phyloP scores from a whole-genome alignment of 2,329 filamentous ascomycete species.

The Fonsecaea nubica region DNA sequence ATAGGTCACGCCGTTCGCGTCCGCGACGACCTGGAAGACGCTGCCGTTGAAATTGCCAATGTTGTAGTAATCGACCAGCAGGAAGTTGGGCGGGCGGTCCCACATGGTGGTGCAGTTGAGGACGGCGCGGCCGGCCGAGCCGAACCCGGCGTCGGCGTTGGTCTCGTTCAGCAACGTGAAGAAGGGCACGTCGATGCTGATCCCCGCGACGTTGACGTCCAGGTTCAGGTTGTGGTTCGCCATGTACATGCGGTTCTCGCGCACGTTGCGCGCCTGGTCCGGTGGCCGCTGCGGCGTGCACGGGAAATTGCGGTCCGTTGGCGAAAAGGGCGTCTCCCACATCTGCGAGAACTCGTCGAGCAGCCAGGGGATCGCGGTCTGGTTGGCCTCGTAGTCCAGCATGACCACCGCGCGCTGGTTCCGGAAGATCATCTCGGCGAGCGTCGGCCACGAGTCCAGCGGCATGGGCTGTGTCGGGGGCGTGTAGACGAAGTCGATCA shows the following conservation, averaged over 20 bases:
- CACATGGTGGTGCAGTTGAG: conserved; percentile 70
- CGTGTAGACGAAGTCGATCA: conserved; percentile 74
- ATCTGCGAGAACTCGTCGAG: conserved; percentile 86
- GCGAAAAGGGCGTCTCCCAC: conserved; percentile 91
- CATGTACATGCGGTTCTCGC: conserved; percentile 73
- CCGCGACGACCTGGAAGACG: conserved; percentile 76
- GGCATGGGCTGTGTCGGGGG: conserved; percentile 74
- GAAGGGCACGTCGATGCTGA: conserved; percentile 73
- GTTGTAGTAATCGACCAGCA: conserved; percentile 88
- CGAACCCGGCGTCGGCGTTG: conserved; percentile 69
- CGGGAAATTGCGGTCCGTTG: conserved; percentile 71
- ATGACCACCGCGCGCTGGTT: conserved; percentile 78
- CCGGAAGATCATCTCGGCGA: conserved; percentile 74
- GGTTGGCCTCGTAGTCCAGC: conserved; percentile 84
- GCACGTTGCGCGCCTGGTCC: conserved; percentile 52
- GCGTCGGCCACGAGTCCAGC: conserved; percentile 80
- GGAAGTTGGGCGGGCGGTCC: conserved; percentile 74
- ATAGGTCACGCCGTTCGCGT: conserved; percentile 76
- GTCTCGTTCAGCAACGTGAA: conserved; percentile 72
- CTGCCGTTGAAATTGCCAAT: conserved; percentile 70
- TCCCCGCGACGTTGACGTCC: conserved; percentile 70
- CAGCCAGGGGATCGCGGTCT: conserved; percentile 79
- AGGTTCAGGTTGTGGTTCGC: conserved; percentile 92
- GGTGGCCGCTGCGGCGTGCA: conserved; percentile 81
- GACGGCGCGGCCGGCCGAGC: conserved; percentile 70